Evolutionary conservation across 306 rosid genomes (phyloP), one percentile per base, ranked within the genome.

Genomic region (Ziziphus jujuba): DNA sequence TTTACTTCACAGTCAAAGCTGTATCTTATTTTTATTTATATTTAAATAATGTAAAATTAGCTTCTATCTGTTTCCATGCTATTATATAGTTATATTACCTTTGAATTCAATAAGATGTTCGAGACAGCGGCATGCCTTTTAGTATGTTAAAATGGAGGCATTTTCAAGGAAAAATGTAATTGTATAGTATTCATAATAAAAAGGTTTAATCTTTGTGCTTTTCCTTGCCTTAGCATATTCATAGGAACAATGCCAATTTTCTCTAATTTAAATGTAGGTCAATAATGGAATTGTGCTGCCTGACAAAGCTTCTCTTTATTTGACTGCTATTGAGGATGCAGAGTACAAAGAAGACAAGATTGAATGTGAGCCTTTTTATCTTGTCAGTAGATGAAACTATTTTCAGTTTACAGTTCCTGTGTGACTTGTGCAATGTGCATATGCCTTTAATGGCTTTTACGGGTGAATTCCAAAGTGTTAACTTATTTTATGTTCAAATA

Each of bases 271-370:
- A 40, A 14, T 51, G 23, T 77, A 93, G 98, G 98, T 71, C 8
- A 81, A 85, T 25, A 92, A 69, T 75, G 99, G 99, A 56, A 59
- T 88, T 73, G 89, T 95, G 61, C 78, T 95, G 51, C 99, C 99
- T 3, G 99, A 95, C 74, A 88, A 87, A 78, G 87, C 96, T 0
- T 90, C 97, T 59, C 93, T 95, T 49, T 55, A 75, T 73, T 70
- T 95, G 56, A 90, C 97, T 25, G 99, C 96, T 66, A 95, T 95
- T 40, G 99, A 95, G 81, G 99, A 95, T 77, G 88, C 95, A 61
- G 99, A 95, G 38, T 95, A 95, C 80, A 95, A 88, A 87, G 97
- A 95, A 7, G 99, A 95, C 84, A 95, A 95, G 82, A 95, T 95
- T 66, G 99, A 95, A 83, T 95, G 99, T 95, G 65, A 83, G 98